Evolutionary conservation across 805 yeast species (phyloP), one percentile per base, ranked within the genome.

Genomic region (Saccharomyces mikatae): DNA sequence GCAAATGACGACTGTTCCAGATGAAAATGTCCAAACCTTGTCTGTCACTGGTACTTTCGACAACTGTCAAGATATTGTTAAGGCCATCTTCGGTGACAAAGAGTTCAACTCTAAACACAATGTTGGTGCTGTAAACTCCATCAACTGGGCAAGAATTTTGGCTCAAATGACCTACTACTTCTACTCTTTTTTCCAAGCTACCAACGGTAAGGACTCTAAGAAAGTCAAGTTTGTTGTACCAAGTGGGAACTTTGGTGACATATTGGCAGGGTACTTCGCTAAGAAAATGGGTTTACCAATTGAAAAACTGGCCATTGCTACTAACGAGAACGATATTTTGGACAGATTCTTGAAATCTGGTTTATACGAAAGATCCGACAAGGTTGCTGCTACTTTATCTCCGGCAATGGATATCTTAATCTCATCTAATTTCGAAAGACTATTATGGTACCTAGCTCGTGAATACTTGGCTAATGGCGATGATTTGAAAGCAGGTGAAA

Each of bases 331-430:
- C 68, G 97, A 94, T 68, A 94, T 94, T 61, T 80, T 94, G 67
- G 89, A 94, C 74, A 84, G 99, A 73, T 94, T 94, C 77, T 74
- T 94, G 73, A 85, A 86, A 66, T 73, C 90, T 14, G 98, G 97
- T 57, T 77, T 80, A 58, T 94, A 94, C 67, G 90, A 86, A 63
- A 91, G 89, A 77, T 74, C 76, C 32, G 76, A 76, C 53, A 82
- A 80, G 54, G 98, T 89, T 49, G 88, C 86, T 68, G 90, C 92
- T 32, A 91, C 98, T 11, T 76, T 84, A 64, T 89, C 97, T 2
- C 99, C 99, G 59, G 99, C 99, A 48, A 94, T 94, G 99, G 99
- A 94, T 72, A 94, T 94, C 65, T 80, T 89, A 64, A 89, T 94
- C 55, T 89, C 97, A 17, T 87, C 96, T 28, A 94, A 94, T 73